Evolutionary conservation across 169 alveolate genomes (phyloP), one percentile per base, ranked within the genome.

Genomic region (Eimeria sp.): DNA sequence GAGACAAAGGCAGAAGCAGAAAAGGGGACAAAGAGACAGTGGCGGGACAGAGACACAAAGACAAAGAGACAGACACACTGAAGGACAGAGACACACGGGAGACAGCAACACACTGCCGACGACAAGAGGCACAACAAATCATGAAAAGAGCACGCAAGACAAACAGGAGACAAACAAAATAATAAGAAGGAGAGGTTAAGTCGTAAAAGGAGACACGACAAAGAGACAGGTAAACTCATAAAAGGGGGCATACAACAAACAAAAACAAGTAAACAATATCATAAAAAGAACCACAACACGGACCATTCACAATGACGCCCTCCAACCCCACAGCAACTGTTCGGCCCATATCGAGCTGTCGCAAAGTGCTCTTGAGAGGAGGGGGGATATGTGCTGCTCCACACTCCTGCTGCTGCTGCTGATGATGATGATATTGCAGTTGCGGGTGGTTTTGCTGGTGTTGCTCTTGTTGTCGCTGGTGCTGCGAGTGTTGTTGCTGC

Each of bases 291-390:
- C 43, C 18, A 43, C 43, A 11, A 20, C 61, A 0, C 57, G 5
- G 47, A 82, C 90, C 90, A 22, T 82, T 82, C 7, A 82, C 90
- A 25, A 82, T 51, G 18, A 54, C 90, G 10, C 90, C 90, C 58
- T 82, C 90, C 22, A 61, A 51, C 25, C 73, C 90, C 6, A 82
- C 72, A 54, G 90, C 90, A 9, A 82, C 72, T 43, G 90, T 82
- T 49, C 90, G 67, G 67, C 90, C 73, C 73, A 27, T 49, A 27
- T 82, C 90, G 16, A 82, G 43, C 72, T 82, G 90, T 49, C 67
- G 18, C 90, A 82, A 27, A 5, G 90, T 82, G 90, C 90, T 82
- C 73, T 73, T 47, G 9, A 82, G 72, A 43, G 49, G 54, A 16
- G 90, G 90, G 10, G 90, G 90, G 18, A 82, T 20, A 10, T 51